A percentile compares a stretch with the other conserved stretches of the same genome.
Conservation (phyloP, 1,139 yeast genomes). For the Zygotorulaspora mrakii region DNA sequence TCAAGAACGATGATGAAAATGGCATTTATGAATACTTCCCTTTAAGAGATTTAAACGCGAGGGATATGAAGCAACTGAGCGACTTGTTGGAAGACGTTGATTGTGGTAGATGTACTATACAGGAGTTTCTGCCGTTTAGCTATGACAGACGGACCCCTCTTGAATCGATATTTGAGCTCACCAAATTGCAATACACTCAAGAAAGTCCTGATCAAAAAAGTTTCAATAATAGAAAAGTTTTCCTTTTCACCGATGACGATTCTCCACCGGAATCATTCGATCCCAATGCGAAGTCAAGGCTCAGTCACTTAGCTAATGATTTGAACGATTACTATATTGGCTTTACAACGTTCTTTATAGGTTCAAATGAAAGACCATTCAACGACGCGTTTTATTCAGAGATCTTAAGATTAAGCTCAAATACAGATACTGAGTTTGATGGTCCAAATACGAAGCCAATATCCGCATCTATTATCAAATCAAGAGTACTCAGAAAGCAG, state of each 20-base stretch:
- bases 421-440: conserved; percentile 27
- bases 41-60: conserved; percentile 41
- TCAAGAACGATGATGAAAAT: conserved; percentile 20
- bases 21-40: conserved; percentile 41
- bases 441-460: conserved; percentile 45
- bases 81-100: conserved; percentile 39
- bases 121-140: conserved; percentile 32
- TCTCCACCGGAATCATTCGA: conserved; percentile 44
- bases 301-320: conserved; percentile 62
- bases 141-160: conserved; percentile 30
- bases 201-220: conserved; percentile 35
- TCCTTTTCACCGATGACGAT: conserved; percentile 61
- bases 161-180: conserved; percentile 35
- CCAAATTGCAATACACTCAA: conserved; percentile 40
- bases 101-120: conserved; percentile 20
- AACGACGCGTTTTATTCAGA: conserved; percentile 55
- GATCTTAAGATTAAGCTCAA: conserved; percentile 41
- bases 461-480: conserved; percentile 45
- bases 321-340: conserved; percentile 49
- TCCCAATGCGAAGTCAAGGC: conserved; percentile 38
- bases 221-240: conserved; percentile 44
- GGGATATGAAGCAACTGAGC: conserved; percentile 41
- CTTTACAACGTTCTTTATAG: conserved; percentile 64
- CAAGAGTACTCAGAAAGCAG: conserved; percentile 51
- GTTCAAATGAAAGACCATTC: conserved; percentile 41